Base-by-base conservation (phyloP, 257 asterid species). In the Solanum sejunctum region DNA sequence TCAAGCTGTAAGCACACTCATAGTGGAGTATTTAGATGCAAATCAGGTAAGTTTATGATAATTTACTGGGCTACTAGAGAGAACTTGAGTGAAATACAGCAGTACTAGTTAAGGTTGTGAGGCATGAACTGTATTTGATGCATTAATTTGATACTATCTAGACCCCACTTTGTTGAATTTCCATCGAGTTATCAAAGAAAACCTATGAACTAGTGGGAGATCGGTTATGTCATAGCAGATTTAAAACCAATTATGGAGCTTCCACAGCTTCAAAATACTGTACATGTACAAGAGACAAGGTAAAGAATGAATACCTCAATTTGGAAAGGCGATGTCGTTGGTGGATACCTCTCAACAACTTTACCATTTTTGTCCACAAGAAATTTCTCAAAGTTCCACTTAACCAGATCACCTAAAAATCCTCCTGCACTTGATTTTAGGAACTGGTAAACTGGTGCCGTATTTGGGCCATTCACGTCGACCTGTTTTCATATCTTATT, bases 331-430 rank as follows among this genome's bases (percentile, higher is more conserved):
- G 98, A 92, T 20, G 98, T 93, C 47, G 98, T 89, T 77, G 99
- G 99, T 75, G 93, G 92, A 73, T 96, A 96, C 92, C 99, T 89
- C 88, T 96, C 95, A 17, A 93, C 94, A 75, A 96, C 98, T 88
- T 90, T 91, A 36, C 99, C 99, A 69, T 92, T 93, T 87, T 93
- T 96, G 91, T 96, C 97, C 73, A 94, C 97, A 56, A 96, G 89
- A 86, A 96, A 96, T 89, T 96, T 96, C 95, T 96, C 99, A 49
- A 96, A 96, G 81, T 96, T 96, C 99, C 99, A 96, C 88, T 96
- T 96, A 83, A 96, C 84, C 87, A 96, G 83, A 91, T 91, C 98
- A 26, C 98, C 98, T 1, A 96, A 88, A 83, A 94, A 92, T 57
- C 99, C 98, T 61, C 99, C 98, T 43, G 97, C 90, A 57, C 51